A percentile compares a stretch with the other conserved stretches of the same genome.
These are phyloP conservation scores for Entrophospora sp. DNA, from an alignment of 192 early-diverging fungal species.

Conservation along the genomic window DNA sequence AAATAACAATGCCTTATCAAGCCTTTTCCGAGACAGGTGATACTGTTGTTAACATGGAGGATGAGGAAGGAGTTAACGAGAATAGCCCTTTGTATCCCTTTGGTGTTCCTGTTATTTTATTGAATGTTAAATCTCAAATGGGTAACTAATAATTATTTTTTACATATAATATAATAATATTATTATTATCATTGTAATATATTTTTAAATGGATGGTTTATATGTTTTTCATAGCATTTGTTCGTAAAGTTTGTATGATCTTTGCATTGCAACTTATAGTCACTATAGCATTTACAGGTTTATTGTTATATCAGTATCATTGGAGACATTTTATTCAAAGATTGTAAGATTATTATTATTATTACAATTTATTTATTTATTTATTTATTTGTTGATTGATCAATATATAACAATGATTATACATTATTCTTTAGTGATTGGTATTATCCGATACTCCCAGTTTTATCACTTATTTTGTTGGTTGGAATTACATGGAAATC, in stretches of 20 bases:
- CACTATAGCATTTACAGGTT: neutral
- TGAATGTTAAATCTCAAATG: constrained; percentile 2
- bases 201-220: neutral
- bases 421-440: neutral
- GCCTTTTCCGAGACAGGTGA: too few species aligned
- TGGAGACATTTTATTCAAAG: neutral
- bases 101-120: constrained; percentile 5
- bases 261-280: neutral
- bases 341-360: neutral
- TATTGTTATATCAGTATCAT: neutral
- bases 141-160: neutral
- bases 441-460: neutral
- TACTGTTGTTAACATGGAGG: too few species aligned
- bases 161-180: neutral
- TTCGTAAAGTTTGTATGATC: constrained; percentile 9
- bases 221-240: constrained; percentile 7
- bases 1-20: too few species aligned
- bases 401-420: neutral
- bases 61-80: neutral
- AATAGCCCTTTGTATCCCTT: neutral
- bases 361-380: neutral
- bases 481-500: constrained; percentile 14
- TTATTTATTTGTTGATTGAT: neutral
- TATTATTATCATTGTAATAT: neutral
- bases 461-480: neutral